Percentiles rank a stretch among this genome's conserved stretches.
These are phyloP conservation scores for Cucurbita ficifolia DNA, from an alignment of 306 rosid species.

Conservation along the genomic window DNA sequence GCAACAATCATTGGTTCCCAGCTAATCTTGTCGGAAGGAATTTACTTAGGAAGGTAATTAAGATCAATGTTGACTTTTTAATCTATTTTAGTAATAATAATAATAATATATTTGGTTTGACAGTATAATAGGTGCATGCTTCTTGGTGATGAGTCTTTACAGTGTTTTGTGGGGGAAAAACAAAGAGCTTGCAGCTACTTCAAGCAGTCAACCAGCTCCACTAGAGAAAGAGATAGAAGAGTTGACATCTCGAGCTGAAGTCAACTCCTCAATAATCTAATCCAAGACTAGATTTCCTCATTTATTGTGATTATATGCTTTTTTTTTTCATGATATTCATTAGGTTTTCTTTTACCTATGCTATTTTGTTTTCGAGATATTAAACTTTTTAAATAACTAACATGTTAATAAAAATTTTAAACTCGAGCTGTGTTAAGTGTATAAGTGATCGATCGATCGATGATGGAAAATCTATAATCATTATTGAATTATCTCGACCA, in stretches of 20 bases:
- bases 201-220: not conserved
- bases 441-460: too few species aligned
- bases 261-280: not conserved
- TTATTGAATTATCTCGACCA: too few species aligned
- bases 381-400: too few species aligned
- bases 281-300: not conserved
- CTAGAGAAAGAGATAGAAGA: conserved; percentile 3
- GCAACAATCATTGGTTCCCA: conserved; percentile 7
- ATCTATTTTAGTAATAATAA: not conserved
- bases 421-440: too few species aligned
- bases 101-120: not conserved
- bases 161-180: conserved; percentile 69
- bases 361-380: too few species aligned
- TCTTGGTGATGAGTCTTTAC: conserved; percentile 51
- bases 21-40: conserved; percentile 1
- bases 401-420: too few species aligned
- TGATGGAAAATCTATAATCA: too few species aligned
- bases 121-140: conserved; percentile 52
- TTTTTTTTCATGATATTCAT: not conserved
- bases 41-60: conserved; percentile 8
- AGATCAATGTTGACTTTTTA: not conserved
- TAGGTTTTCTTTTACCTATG: not conserved
- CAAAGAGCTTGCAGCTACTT: conserved; percentile 27
- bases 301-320: not conserved
- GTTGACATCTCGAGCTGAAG: not conserved